Evolutionary conservation across 352 stramenopile genomes (phyloP).

Genomic region (Bremia lactucae): DNA sequence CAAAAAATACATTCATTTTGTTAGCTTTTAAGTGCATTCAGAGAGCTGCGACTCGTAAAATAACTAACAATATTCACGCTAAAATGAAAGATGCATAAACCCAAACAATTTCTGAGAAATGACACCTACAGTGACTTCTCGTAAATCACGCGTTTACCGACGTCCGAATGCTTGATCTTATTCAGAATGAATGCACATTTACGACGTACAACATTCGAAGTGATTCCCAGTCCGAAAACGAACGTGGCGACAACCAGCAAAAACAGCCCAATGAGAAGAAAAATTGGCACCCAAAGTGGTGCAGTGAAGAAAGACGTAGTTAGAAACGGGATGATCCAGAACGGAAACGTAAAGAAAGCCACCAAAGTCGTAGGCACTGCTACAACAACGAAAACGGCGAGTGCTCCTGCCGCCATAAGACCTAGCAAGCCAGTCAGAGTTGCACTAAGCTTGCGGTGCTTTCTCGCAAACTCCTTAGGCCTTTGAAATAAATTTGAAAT

Average conservation of each 20-base stretch:
- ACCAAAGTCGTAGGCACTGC: conserved; percentile 58
- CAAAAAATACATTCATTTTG: too few species aligned
- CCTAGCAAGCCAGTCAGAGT: conserved; percentile 44
- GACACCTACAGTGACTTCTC: conserved; percentile 51
- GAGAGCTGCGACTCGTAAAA: too few species aligned
- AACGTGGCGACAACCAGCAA: conserved; percentile 57
- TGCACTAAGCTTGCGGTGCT: conserved; percentile 62
- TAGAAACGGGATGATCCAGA: conserved; percentile 80
- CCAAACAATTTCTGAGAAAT: too few species aligned
- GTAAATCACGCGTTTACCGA: conserved; percentile 76
- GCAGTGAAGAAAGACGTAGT: conserved; percentile 68
- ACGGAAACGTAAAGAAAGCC: conserved; percentile 67
- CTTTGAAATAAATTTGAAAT: conserved; percentile 37
- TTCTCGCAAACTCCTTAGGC: conserved; percentile 60
- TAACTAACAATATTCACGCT: too few species aligned
- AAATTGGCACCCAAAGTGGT: conserved; percentile 61
- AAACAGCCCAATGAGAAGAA: conserved; percentile 55
- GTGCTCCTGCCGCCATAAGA: conserved; percentile 33
- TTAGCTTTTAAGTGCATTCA: too few species aligned
- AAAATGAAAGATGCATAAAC: too few species aligned
- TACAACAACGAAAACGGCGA: conserved; percentile 53
- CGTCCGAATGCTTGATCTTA: conserved; percentile 75
- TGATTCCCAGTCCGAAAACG: conserved; percentile 63
- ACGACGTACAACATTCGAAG: conserved; percentile 62
- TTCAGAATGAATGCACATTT: conserved; percentile 58